Evolutionary conservation across 2,329 filamentous ascomycete genomes (phyloP), one percentile per base, ranked within the genome.

Genomic region (Pseudocercospora pini-densiflorae): DNA sequence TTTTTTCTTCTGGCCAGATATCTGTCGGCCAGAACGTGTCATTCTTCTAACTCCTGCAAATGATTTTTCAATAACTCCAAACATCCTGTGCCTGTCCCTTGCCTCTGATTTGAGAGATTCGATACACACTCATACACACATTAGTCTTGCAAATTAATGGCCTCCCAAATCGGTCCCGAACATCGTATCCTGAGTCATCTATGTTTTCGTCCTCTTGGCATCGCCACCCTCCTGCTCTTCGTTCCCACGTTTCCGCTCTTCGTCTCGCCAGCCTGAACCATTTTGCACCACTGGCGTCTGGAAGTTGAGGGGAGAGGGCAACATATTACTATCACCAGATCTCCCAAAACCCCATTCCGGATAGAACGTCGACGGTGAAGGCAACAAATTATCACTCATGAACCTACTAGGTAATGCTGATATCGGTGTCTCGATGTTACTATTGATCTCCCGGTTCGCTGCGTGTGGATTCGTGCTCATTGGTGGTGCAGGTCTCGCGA

Each of bases 371-470:
- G 91, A 96, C 0, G 95, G 95, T 63, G 92, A 97, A 0, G 95
- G 94, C 16, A 98, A 84, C 62, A 97, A 89, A 40, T 94, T 92
- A 70, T 92, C 92, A 65, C 90, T 91, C 72, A 98, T 90, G 78
- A 98, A 97, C 47, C 94, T 89, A 59, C 92, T 97, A 0, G 95
- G 95, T 10, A 99, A 84, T 3, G 94, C 94, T 1, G 94, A 97
- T n/a, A 96, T 93, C 0, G 95, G 95, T 0, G 95, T 95, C 76
- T 95, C 89, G 54, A 88, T 90, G 45, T 76, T 69, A 58, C 51
- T 54, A 19, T 78, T 80, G 58, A 81, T 65, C 79, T 80, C 73
- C 8, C 75, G 71, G 51, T 77, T 78, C 57, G 73, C 68, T 9
- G 75, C 73, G 51, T 77, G 75, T 27, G 75, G 74, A 75, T 80